Conservation (phyloP, 371 early-diverging fungal species). For the Syncephalastrum monosporum region DNA sequence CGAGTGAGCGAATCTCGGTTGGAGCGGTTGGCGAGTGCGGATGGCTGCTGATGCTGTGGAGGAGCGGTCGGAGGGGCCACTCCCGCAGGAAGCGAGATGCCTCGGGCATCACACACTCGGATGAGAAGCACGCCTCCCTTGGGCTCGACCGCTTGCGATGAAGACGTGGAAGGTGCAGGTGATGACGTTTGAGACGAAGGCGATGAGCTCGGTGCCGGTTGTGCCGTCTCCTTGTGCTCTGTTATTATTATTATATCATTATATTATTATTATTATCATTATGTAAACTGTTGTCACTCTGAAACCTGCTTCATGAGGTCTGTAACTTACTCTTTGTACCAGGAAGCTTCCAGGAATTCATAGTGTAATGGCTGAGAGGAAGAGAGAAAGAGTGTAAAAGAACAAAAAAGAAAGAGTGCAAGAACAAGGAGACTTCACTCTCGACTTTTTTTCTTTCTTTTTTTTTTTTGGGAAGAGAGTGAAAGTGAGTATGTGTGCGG, state of each 20-base stretch:
- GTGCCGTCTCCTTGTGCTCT: conserved; percentile 28
- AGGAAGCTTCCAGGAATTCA: conserved; percentile 46
- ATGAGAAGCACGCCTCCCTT: conserved; percentile 73
- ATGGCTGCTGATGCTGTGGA: conserved; percentile 23
- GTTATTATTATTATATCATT: not conserved
- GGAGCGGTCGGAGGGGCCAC: conserved; percentile 43
- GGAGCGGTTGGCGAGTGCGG: conserved; percentile 14
- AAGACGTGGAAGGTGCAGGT: conserved; percentile 17
- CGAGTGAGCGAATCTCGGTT: conserved; percentile 72
- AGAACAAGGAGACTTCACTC: too few relatives aligned
- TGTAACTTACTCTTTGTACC: conserved; percentile 35
- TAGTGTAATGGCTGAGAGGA: conserved; percentile 3
- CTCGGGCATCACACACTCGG: conserved; percentile 80
- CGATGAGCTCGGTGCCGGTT: conserved; percentile 1
- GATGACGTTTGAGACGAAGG: conserved; percentile 5
- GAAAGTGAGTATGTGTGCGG: too few relatives aligned
- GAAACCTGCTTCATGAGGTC: too few relatives aligned
- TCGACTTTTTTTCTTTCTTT: too few relatives aligned
- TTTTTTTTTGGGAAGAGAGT: too few relatives aligned
- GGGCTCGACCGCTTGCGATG: conserved; percentile 28
- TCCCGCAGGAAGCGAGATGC: conserved; percentile 62
- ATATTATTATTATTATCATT: conserved; percentile 1
- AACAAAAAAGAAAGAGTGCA: too few relatives aligned
- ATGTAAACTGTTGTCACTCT: conserved; percentile 2
- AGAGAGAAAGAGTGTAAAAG: not conserved